Evolutionary conservation across 2,329 filamentous ascomycete genomes (phyloP), one percentile per base, ranked within the genome.

Genomic region (Corinectria fuckeliana): DNA sequence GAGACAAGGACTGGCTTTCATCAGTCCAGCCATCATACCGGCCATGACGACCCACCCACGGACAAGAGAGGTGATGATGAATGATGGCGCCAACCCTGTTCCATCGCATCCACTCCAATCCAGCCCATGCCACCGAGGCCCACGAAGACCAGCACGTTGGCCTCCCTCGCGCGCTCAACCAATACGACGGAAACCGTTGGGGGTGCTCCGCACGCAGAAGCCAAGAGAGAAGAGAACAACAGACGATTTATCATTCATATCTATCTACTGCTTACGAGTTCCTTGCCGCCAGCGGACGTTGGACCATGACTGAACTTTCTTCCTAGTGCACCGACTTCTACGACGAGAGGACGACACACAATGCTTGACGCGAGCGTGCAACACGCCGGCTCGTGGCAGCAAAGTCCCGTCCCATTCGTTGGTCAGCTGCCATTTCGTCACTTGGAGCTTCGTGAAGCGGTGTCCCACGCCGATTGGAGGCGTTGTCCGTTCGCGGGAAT

Each of bases 321-420:
- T 32, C 26, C 50, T 58, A 57, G 49, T 60, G 56, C 56, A 51
- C n/a, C 50, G 16, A 13, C 47, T 34, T 30, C 21, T 51, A 14
- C 48, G 18, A 52, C 21, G 32, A 51, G 48, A 32, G 25, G 23
- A 14, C 20, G 28, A 21, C 20, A 36, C 26, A 38, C 36, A 26
- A 41, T 50, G 32, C 16, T 44, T 58, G 57, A 48, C 49, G 47
- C 30, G 32, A 51, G 23, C 57, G 55, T 39, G 49, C 49, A 53
- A 44, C 32, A 55, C 30, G 50, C 39, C 48, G 56, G 62, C 68
- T 64, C 68, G 68, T 70, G 68, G 66, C 65, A 47, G 49, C 61
- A 63, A 36, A 47, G 55, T 53, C 50, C 26, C 50, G 65, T 62
- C 68, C 59, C 41, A 70, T 70, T 70, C 68, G 68, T 60, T 62